Base-by-base conservation (phyloP, 2,329 filamentous ascomycete species). In the Diaporthe destruens region DNA sequence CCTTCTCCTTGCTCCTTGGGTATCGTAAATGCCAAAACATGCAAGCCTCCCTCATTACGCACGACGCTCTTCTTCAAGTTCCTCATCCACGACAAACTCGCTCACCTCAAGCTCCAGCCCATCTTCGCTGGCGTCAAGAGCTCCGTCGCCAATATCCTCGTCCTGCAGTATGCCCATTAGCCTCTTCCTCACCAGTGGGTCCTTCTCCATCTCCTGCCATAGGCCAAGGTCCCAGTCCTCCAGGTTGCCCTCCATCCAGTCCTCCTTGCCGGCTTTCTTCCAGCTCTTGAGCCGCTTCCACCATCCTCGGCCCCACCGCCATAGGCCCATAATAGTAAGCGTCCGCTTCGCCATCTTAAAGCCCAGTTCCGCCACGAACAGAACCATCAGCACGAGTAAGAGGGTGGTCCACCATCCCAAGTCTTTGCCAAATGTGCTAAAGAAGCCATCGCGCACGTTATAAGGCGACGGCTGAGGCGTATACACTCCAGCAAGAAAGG, bases 321-420 rank as follows among this genome's bases (percentile, higher is more conserved):
- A 88, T 3, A 85, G 73, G 0, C 86, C 86, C 0, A 81, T 77
- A 0, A 87, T 77, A 25, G 87, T 80, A 54, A 90, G 74, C 47
- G 82, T 82, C 2, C 86, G 83, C 76, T 86, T 86, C 11, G 82
- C 72, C 0, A 84, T 81, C 74, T 85, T 89, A 74, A 92, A 87
- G 1, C 85, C 84, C 8, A 94, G 81, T 77, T 97, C 94, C 54
- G 94, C 85, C 16, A 90, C 80, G 16, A 91, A 84, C 5, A 93
- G 87, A 0, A 89, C 81, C 11, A 85, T 81, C 0, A 95, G 81
- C 3, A 91, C 88, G 34, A 93, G 82, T 56, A 95, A 84, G 2
- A 95, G 82, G 0, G 90, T 90, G 2, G 88, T 83, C 93, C 94
- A 97, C 93, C 94, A 97, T 0, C 88, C 83, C 0, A 89, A 82